Base-by-base conservation (phyloP, 2,329 filamentous ascomycete genomes). In the Fusarium buharicum region DNA sequence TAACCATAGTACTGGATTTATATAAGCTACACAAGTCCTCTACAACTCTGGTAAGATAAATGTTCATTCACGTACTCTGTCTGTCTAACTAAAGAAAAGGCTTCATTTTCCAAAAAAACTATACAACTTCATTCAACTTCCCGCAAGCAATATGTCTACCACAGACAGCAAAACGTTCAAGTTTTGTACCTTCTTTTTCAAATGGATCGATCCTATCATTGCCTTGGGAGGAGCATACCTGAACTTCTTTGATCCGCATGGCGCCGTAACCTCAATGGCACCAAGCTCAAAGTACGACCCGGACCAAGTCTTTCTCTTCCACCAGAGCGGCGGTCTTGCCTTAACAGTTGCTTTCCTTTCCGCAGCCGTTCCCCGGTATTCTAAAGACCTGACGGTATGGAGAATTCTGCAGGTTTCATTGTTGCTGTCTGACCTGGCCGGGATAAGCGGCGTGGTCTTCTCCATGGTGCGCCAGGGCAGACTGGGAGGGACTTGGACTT, bases 311-410 rank as follows among this genome's bases (percentile, higher is more conserved):
- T 55, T 55, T 46, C 53, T 55, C 16, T 55, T 55, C 40, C 40
- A 55, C 8, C 53, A 55, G 13, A 55, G 53, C 14, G 53, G 53
- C n/a, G 53, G 53, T 18, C 47, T 55, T 12, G 53, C 53, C 14
- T 16, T 55, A 8, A 39, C 47, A 2, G 33, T 55, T 6, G 53
- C 53, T 14, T 55, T 40, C 6, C 10, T 55, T 10, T 55, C 53
- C 2, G 53, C 53, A 3, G 28, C 41, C 8, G 38, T 55, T 8
- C 47, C 53, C 16, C 47, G 47, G 18, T 27, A 27, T n/a, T 45
- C 52, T 6, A 45, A 33, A 14, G 36, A 55, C 13, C 27, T 52
- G 1, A 52, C 39, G 4, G 33, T 40, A 10, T 55, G 53, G 53
- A 55, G 47, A 6, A 51, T 52, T 4, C 18, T 55, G 8, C 53